Evolutionary conservation across 495 filamentous ascomycete species (phyloP).

Genomic region (Astrothelium macrocarpum): DNA sequence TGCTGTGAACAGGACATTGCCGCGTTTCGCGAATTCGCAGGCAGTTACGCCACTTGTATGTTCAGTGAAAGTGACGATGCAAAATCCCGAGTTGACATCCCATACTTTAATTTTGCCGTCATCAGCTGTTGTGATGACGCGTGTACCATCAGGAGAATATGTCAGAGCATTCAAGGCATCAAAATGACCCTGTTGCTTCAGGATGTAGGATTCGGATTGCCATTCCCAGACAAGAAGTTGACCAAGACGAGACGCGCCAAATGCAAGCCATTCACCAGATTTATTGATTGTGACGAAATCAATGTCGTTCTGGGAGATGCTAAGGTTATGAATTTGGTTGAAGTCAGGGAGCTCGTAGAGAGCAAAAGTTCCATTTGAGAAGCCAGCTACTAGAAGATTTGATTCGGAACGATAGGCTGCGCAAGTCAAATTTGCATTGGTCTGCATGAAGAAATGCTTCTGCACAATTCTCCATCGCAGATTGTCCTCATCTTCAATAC

Average conservation of each 20-base stretch:
- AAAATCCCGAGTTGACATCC: conserved; percentile 94
- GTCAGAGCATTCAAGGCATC: conserved; percentile 91
- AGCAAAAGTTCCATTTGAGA: conserved; percentile 87
- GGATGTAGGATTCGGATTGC: conserved; percentile 98
- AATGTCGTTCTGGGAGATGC: conserved; percentile 92
- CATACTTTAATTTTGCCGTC: conserved; percentile 98
- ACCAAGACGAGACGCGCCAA: conserved; percentile 91
- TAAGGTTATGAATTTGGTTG: conserved; percentile 83
- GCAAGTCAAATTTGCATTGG: conserved; percentile 76
- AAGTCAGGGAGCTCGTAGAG: conserved; percentile 97
- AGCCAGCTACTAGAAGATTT: conserved; percentile 81
- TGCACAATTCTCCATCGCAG: conserved; percentile 76
- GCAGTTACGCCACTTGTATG: conserved; percentile 93
- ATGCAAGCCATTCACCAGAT: conserved; percentile 92
- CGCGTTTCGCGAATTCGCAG: conserved; percentile 86
- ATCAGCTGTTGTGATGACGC: conserved; percentile 84
- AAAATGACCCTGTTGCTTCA: conserved; percentile 96
- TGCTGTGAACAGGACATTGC: conserved; percentile 88
- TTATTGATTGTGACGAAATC: conserved; percentile 88
- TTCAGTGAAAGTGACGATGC: conserved; percentile 94
- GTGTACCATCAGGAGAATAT: conserved; percentile 88
- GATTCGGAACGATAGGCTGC: conserved; percentile 78
- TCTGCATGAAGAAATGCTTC: conserved; percentile 86
- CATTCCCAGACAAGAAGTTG: conserved; percentile 98
- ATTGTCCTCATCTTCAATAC: conserved; percentile 45